These are phyloP conservation scores for Triticum monococcum DNA, from an alignment of 176 grass and related monocot species.

Conservation along the genomic window DNA sequence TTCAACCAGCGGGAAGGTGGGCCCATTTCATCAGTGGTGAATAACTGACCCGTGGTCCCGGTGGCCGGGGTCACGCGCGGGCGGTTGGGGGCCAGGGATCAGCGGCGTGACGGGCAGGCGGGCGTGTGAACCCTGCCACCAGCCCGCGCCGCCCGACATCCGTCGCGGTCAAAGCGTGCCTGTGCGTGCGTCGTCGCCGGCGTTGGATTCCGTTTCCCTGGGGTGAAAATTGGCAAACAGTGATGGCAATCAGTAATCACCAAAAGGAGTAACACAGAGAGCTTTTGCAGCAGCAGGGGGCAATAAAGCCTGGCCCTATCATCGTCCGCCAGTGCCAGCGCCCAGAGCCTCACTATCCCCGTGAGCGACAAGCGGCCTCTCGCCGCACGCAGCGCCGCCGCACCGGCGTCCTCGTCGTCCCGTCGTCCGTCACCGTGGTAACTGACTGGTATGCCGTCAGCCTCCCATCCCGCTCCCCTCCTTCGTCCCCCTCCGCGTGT, in stretches of 20 bases:
- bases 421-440: neutral
- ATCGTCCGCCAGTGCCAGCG: neutral
- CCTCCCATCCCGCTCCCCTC: too few species aligned
- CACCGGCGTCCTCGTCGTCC: neutral
- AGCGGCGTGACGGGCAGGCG: neutral
- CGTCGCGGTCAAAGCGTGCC: constrained; percentile 11
- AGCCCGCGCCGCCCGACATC: neutral
- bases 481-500: too few species aligned
- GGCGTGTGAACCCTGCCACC: too few species aligned
- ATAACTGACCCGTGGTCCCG: neutral
- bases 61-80: neutral
- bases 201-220: constrained; percentile 32
- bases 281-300: neutral
- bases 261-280: neutral
- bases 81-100: neutral
- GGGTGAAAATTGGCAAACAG: neutral
- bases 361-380: neutral
- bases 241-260: neutral
- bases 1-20: neutral
- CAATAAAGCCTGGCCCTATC: constrained; percentile 28
- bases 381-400: too few species aligned
- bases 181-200: neutral
- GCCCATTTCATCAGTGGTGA: neutral
- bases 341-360: neutral
- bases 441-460: neutral